Conservation (phyloP, 495 filamentous ascomycete species). For the Chaetomium cochliodes region DNA sequence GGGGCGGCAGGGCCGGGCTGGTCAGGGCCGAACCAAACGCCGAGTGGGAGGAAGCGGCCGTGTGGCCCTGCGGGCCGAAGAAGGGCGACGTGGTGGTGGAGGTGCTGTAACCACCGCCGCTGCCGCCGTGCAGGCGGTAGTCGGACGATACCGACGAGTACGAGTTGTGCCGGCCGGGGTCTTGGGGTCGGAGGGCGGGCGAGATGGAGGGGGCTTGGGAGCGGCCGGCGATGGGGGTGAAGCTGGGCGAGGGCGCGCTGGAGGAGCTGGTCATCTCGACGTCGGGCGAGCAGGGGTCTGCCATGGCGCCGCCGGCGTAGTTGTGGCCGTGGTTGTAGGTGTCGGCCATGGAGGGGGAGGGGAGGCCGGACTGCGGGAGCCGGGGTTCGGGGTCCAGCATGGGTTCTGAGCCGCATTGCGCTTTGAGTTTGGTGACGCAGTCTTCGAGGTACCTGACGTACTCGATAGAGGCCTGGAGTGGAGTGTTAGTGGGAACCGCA, state of each 20-base stretch:
- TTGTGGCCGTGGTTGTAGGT: conserved; percentile 30
- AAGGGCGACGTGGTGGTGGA: conserved; percentile 48
- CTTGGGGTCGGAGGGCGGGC: conserved; percentile 47
- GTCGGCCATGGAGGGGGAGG: conserved; percentile 29
- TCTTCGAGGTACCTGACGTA: conserved; percentile 93
- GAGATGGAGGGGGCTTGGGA: conserved; percentile 49
- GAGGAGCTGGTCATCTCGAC: conserved; percentile 47
- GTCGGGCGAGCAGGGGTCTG: conserved; percentile 33
- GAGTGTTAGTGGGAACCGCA: conserved; percentile 11
- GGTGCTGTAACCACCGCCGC: conserved; percentile 42
- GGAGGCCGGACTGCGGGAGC: conserved; percentile 16
- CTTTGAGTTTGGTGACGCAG: conserved; percentile 80
- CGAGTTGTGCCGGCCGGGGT: conserved; percentile 42
- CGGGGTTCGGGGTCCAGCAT: conserved; percentile 19
- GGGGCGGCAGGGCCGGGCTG: conserved; percentile 50
- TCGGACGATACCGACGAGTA: conserved; percentile 45
- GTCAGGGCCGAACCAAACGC: conserved; percentile 46
- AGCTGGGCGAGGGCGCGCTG: conserved; percentile 29
- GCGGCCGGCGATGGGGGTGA: conserved; percentile 32
- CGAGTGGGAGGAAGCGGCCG: conserved; percentile 22
- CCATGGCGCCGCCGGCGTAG: conserved; percentile 12
- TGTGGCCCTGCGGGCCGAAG: conserved; percentile 45
- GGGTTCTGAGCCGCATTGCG: conserved; percentile 42
- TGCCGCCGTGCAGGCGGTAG: conserved; percentile 40
- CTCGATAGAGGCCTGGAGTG: conserved; percentile 81